Evolutionary conservation across 768 basidiomycete genomes (phyloP).

Genomic region (Lentinus tigrinus): DNA sequence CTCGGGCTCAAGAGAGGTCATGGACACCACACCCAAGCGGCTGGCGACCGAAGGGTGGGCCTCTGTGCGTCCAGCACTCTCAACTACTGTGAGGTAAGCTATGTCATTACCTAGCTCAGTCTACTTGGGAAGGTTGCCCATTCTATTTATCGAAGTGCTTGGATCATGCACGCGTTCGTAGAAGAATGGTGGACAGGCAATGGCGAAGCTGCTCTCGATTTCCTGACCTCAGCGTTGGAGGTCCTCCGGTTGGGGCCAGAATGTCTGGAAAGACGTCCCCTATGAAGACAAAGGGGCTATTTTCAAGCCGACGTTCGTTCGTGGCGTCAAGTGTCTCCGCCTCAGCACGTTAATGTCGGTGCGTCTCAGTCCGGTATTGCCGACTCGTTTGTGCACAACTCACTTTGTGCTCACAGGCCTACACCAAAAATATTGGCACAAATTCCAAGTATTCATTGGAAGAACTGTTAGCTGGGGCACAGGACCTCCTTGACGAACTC

Average conservation of each 20-base stretch:
- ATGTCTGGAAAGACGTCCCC: conserved; percentile 37
- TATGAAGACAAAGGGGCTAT: conserved; percentile 37
- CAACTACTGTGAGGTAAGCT: conserved; percentile 37
- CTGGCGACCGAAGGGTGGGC: conserved; percentile 25
- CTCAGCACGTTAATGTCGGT: conserved; percentile 32
- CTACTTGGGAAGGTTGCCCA: too few relatives aligned
- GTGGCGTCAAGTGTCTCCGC: conserved; percentile 36
- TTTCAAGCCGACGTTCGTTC: conserved; percentile 40
- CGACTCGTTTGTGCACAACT: background rate
- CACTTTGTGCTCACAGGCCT: background rate
- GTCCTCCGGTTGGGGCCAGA: conserved; percentile 44
- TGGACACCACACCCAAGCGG: conserved; percentile 21
- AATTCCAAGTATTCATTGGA: background rate
- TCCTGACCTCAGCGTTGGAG: conserved; percentile 35
- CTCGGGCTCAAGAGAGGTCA: conserved; percentile 17
- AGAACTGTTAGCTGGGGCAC: background rate
- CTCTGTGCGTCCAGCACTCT: conserved; percentile 31
- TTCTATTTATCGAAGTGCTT: conserved; percentile 27
- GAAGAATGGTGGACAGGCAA: conserved; percentile 16
- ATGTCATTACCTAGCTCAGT: too few relatives aligned
- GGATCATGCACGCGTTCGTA: conserved; percentile 39
- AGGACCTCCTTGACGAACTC: background rate
- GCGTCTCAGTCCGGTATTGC: conserved; percentile 18
- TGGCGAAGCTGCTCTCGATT: conserved; percentile 28
- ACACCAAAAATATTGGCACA: background rate